Base-by-base conservation (phyloP, 768 basidiomycete genomes). In the Russula emetica region DNA sequence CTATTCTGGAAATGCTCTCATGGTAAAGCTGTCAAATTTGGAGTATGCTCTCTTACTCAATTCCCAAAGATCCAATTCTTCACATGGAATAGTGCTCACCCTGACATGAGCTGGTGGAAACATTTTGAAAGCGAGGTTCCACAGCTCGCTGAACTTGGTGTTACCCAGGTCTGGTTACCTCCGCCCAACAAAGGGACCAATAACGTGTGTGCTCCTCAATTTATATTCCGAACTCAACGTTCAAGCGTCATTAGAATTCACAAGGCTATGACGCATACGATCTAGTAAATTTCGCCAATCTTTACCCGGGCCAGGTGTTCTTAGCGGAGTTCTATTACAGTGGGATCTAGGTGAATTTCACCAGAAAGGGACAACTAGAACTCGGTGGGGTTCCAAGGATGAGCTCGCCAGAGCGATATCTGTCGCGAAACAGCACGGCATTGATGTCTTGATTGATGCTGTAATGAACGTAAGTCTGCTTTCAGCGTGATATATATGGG, bases 301-400 rank as follows among this genome's bases (percentile, higher is more conserved):
- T n/a, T 36, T 32, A 36, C 26, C 14, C 44, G 34, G 34, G 50
- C 24, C 1, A 11, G 42, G 52, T 34, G 42, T 28, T 61, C 52
- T 59, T 13, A 51, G 32, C 11, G 44, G 13, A 26, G 26, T 50
- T 22, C n/a, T 49, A 61, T 57, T 26, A 6, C 58, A 93, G 90
- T 94, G 92, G 91, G 91, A 94, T 72, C 74, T 94, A 20, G 91
- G 91, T 40, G 91, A 93, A 75, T 93, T 93, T 66, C 67, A 87
- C 56, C 91, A 90, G 73, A 91, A 87, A 70, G 88, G 87, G 18
- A 74, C 82, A 18, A 71, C 84, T 36, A 73, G 78, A 18, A 96
- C 94, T 1, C 82, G 92, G 63, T 98, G 94, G 93, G 94, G 94
- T 26, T 87, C 88, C 14, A 88, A 85, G 68, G 84, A 90, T 32